Conservation (phyloP, 352 stramenopile species). For the Globisporangium nagaii region DNA sequence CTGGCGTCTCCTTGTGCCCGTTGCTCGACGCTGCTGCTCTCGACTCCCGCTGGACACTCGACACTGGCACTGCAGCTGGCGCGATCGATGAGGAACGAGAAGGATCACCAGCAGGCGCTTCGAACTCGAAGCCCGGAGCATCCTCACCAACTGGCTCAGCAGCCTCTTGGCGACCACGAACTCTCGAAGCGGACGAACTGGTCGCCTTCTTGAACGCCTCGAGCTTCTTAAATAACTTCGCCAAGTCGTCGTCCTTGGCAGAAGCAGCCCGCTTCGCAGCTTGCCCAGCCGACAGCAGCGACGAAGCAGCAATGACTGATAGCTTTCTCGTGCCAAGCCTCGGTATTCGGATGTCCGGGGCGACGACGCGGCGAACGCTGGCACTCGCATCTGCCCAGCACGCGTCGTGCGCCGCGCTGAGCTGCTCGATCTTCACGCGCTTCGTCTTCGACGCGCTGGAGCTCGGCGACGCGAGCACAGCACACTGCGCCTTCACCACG, state of each 20-base stretch:
- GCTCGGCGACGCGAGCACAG: constrained; percentile 35
- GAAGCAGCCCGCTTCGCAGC: background rate
- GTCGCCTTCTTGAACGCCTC: constrained; percentile 31
- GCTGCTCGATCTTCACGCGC: constrained; percentile 36
- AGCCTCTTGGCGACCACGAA: background rate
- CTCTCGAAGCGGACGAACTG: constrained; percentile 8
- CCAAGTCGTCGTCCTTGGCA: constrained; percentile 16
- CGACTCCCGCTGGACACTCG: background rate
- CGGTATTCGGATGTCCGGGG: constrained; percentile 12
- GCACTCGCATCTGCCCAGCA: constrained; percentile 15
- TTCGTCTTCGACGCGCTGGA: constrained; percentile 27
- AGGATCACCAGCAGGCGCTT: background rate
- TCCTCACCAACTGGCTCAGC: background rate
- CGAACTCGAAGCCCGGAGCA: background rate
- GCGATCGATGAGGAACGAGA: background rate
- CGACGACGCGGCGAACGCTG: constrained; percentile 5
- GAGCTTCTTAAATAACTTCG: constrained; percentile 24
- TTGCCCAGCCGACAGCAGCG: background rate
- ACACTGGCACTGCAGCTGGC: background rate
- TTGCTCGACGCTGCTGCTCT: background rate
- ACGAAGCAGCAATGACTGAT: background rate
- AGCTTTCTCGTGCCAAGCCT: constrained; percentile 1
- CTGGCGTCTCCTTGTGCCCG: background rate
- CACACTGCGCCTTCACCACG: constrained; percentile 56
- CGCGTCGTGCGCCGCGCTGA: constrained; percentile 36